Percentiles rank a stretch among this genome's conserved stretches.
phyloP scores from a whole-genome alignment of 495 filamentous ascomycete species.

The Hypomontagnella submonticulosa region DNA sequence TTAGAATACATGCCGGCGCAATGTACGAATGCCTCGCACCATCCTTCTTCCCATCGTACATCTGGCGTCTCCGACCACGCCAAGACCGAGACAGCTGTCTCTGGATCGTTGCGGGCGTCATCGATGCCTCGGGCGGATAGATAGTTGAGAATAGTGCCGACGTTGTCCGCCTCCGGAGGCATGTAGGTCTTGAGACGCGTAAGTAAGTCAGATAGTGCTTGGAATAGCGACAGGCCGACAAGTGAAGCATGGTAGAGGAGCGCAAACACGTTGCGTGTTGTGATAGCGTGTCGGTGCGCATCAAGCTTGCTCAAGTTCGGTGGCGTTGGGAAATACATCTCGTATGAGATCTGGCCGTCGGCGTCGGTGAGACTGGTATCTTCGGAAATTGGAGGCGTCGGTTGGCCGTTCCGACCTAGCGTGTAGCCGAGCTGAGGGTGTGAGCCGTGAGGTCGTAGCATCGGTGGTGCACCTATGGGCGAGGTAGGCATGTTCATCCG shows the following conservation, averaged over 20 bases:
- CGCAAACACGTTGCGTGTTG: conserved; percentile 73
- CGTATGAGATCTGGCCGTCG: conserved; percentile 66
- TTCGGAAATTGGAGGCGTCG: conserved; percentile 58
- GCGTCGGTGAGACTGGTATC: conserved; percentile 53
- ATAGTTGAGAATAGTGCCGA: conserved; percentile 67
- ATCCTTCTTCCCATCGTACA: conserved; percentile 73
- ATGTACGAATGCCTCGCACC: conserved; percentile 75
- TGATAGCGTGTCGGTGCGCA: conserved; percentile 64
- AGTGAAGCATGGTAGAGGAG: conserved; percentile 66
- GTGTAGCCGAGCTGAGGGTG: conserved; percentile 45
- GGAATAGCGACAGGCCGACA: conserved; percentile 68
- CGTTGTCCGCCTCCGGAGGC: conserved; percentile 57
- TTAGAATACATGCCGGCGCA: conserved; percentile 71
- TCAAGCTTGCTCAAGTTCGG: conserved; percentile 57
- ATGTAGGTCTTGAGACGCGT: conserved; percentile 65
- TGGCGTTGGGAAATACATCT: conserved; percentile 67
- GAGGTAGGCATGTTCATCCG: conserved; percentile 56
- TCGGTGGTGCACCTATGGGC: conserved; percentile 56
- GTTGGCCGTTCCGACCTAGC: conserved; percentile 48
- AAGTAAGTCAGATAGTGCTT: conserved; percentile 67
- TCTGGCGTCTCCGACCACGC: conserved; percentile 70
- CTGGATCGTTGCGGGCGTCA: conserved; percentile 72
- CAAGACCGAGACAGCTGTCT: conserved; percentile 69
- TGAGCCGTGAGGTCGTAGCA: conserved; percentile 50
- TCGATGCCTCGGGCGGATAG: conserved; percentile 68